These are phyloP conservation scores for Kickxella alabastrina DNA, from an alignment of 192 early-diverging fungal species.

Conservation along the genomic window DNA sequence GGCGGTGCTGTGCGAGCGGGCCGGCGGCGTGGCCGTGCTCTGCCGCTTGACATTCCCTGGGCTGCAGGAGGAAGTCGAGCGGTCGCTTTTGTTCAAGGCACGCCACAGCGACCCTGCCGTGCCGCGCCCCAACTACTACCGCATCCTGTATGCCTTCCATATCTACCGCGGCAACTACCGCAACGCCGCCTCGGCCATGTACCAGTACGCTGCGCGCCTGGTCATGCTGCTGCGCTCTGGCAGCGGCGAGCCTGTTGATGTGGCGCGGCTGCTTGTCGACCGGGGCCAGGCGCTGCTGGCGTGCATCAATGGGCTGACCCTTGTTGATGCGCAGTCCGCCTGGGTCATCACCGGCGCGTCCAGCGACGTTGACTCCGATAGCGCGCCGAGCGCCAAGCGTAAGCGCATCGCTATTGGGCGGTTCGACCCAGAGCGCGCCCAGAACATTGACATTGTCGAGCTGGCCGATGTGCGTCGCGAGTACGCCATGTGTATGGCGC, in stretches of 20 bases:
- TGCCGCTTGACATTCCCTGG: constrained; percentile 43
- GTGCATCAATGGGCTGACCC: constrained; percentile 35
- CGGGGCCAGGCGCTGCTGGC: constrained; percentile 44
- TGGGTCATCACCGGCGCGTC: constrained; percentile 46
- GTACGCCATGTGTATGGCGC: constrained; percentile 40
- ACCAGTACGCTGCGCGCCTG: constrained; percentile 49
- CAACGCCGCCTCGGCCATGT: constrained; percentile 53
- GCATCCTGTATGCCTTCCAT: constrained; percentile 53
- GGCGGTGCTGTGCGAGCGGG: constrained; percentile 47
- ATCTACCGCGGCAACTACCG: constrained; percentile 53
- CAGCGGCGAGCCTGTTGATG: constrained; percentile 16
- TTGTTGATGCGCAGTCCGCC: constrained; percentile 42
- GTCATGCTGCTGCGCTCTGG: constrained; percentile 11
- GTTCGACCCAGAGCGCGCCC: constrained; percentile 8
- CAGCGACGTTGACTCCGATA: constrained; percentile 1
- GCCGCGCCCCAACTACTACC: constrained; percentile 37
- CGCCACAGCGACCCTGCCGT: constrained; percentile 38
- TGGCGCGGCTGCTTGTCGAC: constrained; percentile 16
- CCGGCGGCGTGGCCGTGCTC: constrained; percentile 26
- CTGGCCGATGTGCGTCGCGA: constrained; percentile 46
- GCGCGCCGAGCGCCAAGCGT: constrained; percentile 13
- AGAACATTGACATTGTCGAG: constrained; percentile 43
- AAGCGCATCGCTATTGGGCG: constrained; percentile 35
- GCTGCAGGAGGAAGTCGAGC: constrained; percentile 48
- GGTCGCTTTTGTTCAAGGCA: constrained; percentile 48